Evolutionary conservation across 1,284 basidiomycete genomes (phyloP), one percentile per base, ranked within the genome.

Genomic region (Porogramme epimiltina): DNA sequence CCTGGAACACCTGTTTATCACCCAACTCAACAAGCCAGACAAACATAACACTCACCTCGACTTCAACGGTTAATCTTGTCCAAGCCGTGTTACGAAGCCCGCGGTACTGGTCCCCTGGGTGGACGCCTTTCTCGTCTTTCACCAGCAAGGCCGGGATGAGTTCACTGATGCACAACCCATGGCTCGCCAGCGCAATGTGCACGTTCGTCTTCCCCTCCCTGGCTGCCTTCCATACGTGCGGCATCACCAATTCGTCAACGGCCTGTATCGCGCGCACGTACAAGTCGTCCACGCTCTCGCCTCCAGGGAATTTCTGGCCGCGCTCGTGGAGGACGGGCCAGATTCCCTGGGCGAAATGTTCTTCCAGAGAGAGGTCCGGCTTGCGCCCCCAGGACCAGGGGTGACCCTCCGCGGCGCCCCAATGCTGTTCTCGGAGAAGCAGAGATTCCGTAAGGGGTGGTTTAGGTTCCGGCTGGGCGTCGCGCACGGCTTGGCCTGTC

Each of bases 91-190:
- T 91, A 55, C 69, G 62, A 62, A 91, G 70, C 11, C 85, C 84
- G 49, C 71, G 71, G 56, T 79, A 81, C 34, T 76, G 68, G 42
- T 68, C 60, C 8, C 61, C 58, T 0, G 69, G 63, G 15, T 54
- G 60, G 49, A 66, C 52, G 1, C 68, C 67, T n/a, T 61, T 61
- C 25, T 68, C 66, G 53, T 76, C 72, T 57, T 67, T 73, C 55
- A 68, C 72, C 48, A 82, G 59, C 43, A 89, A 63, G 19, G 76
- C 77, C 20, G 73, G 70, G 11, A 88, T 65, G 19, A 87, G 67
- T 67, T 91, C 88, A 46, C 78, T 77, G 37, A 94, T 87, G 66
- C 85, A 87, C 37, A 92, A 68, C 0, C 92, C 91, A 66, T 94
- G 91, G 67, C 91, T 91, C 26, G 93, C 85, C 41, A 94, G 66